Evolutionary conservation across 352 stramenopile species (phyloP).

Genomic region (Hyaloperonospora brassicae): DNA sequence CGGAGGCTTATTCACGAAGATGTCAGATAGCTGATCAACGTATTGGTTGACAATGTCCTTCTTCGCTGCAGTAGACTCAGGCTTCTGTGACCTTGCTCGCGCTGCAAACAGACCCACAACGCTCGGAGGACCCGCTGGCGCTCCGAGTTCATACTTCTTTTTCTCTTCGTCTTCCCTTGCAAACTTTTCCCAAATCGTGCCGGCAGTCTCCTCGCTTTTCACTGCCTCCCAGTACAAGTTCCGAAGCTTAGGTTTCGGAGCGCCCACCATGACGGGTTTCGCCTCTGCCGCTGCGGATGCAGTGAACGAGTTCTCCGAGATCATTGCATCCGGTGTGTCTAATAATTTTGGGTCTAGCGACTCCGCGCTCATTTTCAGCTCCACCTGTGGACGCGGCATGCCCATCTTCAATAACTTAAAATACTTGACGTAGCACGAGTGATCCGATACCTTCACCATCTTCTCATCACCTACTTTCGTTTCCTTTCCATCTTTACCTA

Average conservation of each 20-base stretch:
- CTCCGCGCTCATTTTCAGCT: constrained; percentile 90
- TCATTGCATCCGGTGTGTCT: constrained; percentile 72
- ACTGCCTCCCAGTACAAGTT: constrained; percentile 82
- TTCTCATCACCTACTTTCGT: constrained; percentile 22
- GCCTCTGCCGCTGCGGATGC: constrained; percentile 15
- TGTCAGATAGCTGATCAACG: constrained; percentile 52
- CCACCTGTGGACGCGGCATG: constrained; percentile 87
- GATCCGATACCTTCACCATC: constrained; percentile 55
- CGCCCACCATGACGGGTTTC: constrained; percentile 33
- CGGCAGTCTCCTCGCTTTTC: constrained; percentile 40
- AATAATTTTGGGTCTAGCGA: constrained; percentile 85
- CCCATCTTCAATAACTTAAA: constrained; percentile 95
- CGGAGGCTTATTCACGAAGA: constrained; percentile 76
- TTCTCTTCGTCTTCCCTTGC: constrained; percentile 28
- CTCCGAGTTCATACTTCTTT: constrained; percentile 8
- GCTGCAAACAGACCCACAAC: constrained; percentile 37
- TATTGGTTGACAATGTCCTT: constrained; percentile 64
- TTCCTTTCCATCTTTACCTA: constrained; percentile 47
- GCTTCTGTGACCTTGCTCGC: constrained; percentile 16
- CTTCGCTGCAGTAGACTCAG: constrained; percentile 12
- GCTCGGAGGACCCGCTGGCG: constrained; percentile 17
- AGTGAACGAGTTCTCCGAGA: constrained; percentile 35
- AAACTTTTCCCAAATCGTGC: constrained; percentile 76
- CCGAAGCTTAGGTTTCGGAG: constrained; percentile 71
- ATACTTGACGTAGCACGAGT: constrained; percentile 90